Base-by-base conservation (phyloP, 2,329 filamentous ascomycete species). In the Penicillium sp. region DNA sequence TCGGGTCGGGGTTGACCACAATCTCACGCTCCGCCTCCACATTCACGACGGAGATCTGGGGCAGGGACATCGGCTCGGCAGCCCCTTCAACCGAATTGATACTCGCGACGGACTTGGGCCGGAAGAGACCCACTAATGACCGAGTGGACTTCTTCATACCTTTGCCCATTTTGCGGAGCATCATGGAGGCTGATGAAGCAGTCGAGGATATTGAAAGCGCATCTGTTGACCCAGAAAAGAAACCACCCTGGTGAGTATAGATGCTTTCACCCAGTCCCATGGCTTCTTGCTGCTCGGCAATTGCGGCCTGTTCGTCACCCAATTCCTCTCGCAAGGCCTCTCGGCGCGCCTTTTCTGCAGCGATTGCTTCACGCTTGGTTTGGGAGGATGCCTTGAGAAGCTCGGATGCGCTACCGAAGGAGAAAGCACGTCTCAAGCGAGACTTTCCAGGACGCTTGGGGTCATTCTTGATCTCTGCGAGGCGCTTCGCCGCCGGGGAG, bases 101-200 rank as follows among this genome's bases (percentile, higher is more conserved):
- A 31, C 91, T 93, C 66, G 93, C 84, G 16, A 96, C 82, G 1
- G 93, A 98, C 75, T 98, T 99, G 0, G 95, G 93, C 61, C 95
- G 84, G 79, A 99, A 99, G 8, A 99, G 82, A 26, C 95, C 95
- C 65, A 96, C 96, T 53, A 99, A 85, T 24, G 93, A 97, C 48
- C 93, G 85, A 19, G 89, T 90, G 51, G 91, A 89, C 77, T 95
- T 96, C 83, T 96, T 98, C 87, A 98, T 90, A n/a, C 93, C 93
- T 63, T 92, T 91, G 55, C 95, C 95, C 95, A 99, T 99, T 80
- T 99, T 99, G 52, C 95, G 87, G 64, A 99, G 73, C 78, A 81
- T 81, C 50, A 80, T 75, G 14, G 78, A 80, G 4, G 78, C 78
- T 8, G 79, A 81, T 0, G 78, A 80, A 22, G 77, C 78, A 6